phyloP scores from a whole-genome alignment of 2,329 filamentous ascomycete species.

The Microdochium bolleyi region DNA sequence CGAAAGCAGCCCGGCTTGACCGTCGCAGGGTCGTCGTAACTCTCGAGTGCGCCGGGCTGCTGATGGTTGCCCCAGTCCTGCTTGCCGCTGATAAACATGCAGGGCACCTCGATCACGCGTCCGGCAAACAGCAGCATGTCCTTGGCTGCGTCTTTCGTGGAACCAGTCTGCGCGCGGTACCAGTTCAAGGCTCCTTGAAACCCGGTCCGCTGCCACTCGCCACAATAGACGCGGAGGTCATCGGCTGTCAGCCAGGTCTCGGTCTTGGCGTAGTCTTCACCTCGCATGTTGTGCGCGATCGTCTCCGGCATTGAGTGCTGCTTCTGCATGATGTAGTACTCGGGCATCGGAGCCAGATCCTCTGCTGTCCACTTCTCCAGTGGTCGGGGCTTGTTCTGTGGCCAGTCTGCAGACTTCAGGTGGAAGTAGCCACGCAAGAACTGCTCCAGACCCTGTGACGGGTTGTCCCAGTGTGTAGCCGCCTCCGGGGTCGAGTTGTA shows the following conservation, averaged over 20 bases:
- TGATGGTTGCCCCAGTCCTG: conserved; percentile 64
- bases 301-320: conserved; percentile 49
- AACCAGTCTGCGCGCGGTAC: conserved; percentile 53
- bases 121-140: conserved; percentile 54
- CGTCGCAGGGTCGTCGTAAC: conserved; percentile 33
- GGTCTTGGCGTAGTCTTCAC: conserved; percentile 33
- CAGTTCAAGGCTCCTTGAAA: conserved; percentile 62
- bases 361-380: conserved; percentile 47
- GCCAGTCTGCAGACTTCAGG: conserved; percentile 57
- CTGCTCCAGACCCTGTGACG: conserved; percentile 31
- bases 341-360: conserved; percentile 51
- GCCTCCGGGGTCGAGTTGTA: conserved; percentile 48
- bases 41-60: conserved; percentile 55
- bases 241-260: conserved; percentile 48
- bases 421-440: conserved; percentile 63
- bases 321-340: conserved; percentile 61
- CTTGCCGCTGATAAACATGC: conserved; percentile 51
- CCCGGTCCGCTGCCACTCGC: conserved; percentile 52
- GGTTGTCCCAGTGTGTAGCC: conserved; percentile 33
- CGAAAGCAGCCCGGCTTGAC: conserved; percentile 41
- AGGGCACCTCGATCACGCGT: conserved; percentile 52
- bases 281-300: conserved; percentile 45
- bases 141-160: conserved; percentile 27
- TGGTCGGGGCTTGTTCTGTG: conserved; percentile 42
- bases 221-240: conserved; percentile 51